Base-by-base conservation (phyloP, 1,284 basidiomycete genomes). In the Moniliella sp. region DNA sequence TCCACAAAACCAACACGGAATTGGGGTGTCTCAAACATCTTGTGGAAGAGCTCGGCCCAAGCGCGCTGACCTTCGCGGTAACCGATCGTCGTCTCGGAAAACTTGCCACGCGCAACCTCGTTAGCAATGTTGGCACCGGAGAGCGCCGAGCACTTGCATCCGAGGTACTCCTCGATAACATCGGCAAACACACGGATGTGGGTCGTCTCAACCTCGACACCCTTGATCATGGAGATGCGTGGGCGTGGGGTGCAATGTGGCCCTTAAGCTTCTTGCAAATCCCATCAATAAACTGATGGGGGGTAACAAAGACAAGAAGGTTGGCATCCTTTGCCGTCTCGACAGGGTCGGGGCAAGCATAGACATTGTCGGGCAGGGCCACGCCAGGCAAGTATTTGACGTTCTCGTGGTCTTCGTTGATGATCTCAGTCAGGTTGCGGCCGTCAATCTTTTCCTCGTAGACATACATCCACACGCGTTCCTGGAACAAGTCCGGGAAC, bases 61-160 rank as follows among this genome's bases (percentile, higher is more conserved):
- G 43, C 41, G 12, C 39, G 38, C 5, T 42, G 41, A 27, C 46
- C 46, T 4, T 62, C 61, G 19, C 67, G 54, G 47, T 69, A 69
- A 1, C 68, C 69, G 40, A 71, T 64, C 2, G 69, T 71, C 4
- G 69, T 71, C 53, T 71, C 69, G 14, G 62, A 63, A 42, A 68
- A 68, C 39, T 60, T 56, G 37, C 65, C 67, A 31, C 50, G 58
- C 1, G 67, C 66, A 41, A 51, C 65, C 46, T 71, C 69, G 36
- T 69, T 64, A 19, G 69, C 69, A 33, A 71, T 70, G 57, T 71
- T 71, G 19, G 69, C 69, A 4, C 69, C 69, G 21, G 64, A 65
- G 3, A 71, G 49, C 2, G 69, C 69, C 1, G 65, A 65, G 41
- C 66, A 68, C 5, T 64, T 62, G 19, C 66, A 64, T 9, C 62